These are phyloP conservation scores for Acacia crassicarpa DNA, from an alignment of 306 rosid species.

Conservation along the genomic window DNA sequence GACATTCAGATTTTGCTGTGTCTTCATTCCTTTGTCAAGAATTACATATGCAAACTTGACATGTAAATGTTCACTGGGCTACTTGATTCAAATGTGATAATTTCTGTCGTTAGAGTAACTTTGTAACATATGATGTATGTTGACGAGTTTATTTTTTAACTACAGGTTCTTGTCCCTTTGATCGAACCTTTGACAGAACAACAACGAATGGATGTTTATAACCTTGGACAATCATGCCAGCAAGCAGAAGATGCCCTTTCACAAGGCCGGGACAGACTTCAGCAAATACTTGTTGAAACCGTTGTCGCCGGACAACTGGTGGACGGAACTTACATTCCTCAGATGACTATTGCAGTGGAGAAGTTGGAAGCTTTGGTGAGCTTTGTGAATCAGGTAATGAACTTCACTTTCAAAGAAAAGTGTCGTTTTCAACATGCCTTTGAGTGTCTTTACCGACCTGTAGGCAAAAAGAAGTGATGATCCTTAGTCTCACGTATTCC, in stretches of 20 bases:
- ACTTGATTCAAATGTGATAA: background rate
- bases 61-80: background rate
- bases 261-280: slow-evolving; percentile 88
- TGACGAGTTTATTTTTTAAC: slow-evolving; percentile 10
- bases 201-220: slow-evolving; percentile 49
- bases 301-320: slow-evolving; percentile 56
- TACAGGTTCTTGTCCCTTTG: slow-evolving; percentile 77
- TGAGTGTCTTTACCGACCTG: background rate
- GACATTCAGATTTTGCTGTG: background rate
- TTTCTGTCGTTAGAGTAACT: background rate
- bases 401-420: background rate
- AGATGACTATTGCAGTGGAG: slow-evolving; percentile 71
- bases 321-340: slow-evolving; percentile 54
- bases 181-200: slow-evolving; percentile 67
- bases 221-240: slow-evolving; percentile 73
- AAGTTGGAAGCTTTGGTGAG: slow-evolving; percentile 64
- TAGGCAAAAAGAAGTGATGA: background rate
- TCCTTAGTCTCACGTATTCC: background rate
- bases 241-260: slow-evolving; percentile 96
- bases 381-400: slow-evolving; percentile 78
- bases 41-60: too few relatives aligned
- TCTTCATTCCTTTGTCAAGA: background rate
- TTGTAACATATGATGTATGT: slow-evolving; percentile 10
- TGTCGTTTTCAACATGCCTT: background rate
- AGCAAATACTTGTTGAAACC: slow-evolving; percentile 54